These are phyloP conservation scores for Podospora appendiculata DNA, from an alignment of 495 filamentous ascomycete species.

Conservation along the genomic window DNA sequence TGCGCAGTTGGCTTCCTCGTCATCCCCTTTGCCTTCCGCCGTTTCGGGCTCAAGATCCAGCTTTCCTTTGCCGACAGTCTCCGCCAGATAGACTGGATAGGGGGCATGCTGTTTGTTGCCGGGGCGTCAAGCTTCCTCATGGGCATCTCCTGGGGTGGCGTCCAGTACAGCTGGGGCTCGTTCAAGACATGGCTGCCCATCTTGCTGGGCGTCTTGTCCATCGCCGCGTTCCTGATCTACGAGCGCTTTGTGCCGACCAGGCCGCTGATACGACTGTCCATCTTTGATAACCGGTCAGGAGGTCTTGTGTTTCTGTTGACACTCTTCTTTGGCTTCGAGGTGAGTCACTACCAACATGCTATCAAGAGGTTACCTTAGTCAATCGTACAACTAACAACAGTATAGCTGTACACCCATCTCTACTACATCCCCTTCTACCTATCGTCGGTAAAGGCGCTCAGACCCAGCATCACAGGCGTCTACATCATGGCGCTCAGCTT, in stretches of 20 bases:
- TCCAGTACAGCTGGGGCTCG: constrained; percentile 43
- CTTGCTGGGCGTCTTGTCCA: constrained; percentile 37
- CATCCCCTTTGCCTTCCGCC: constrained; percentile 23
- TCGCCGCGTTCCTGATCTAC: constrained; percentile 40
- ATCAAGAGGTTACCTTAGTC: too few relatives aligned
- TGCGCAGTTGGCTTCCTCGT: constrained; percentile 21
- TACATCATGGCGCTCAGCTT: constrained; percentile 44
- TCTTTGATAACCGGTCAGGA: constrained; percentile 32
- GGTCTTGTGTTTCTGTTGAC: not conserved
- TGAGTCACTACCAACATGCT: not conserved
- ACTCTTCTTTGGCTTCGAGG: not conserved
- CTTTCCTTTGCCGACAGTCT: constrained; percentile 30
- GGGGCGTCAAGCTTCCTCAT: constrained; percentile 41
- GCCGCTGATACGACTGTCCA: constrained; percentile 30
- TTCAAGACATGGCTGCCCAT: constrained; percentile 52
- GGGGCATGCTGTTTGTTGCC: constrained; percentile 46
- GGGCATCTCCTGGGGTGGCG: constrained; percentile 48
- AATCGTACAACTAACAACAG: not conserved
- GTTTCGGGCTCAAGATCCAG: not conserved
- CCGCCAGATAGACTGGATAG: constrained; percentile 52
- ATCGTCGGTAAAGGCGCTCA: constrained; percentile 50
- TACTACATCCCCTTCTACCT: constrained; percentile 65
- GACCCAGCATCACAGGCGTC: constrained; percentile 48
- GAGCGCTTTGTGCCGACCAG: constrained; percentile 36
- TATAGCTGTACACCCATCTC: constrained; percentile 20